phyloP scores from a whole-genome alignment of 2,329 filamentous ascomycete genomes.

The Aspergillus fructus region DNA sequence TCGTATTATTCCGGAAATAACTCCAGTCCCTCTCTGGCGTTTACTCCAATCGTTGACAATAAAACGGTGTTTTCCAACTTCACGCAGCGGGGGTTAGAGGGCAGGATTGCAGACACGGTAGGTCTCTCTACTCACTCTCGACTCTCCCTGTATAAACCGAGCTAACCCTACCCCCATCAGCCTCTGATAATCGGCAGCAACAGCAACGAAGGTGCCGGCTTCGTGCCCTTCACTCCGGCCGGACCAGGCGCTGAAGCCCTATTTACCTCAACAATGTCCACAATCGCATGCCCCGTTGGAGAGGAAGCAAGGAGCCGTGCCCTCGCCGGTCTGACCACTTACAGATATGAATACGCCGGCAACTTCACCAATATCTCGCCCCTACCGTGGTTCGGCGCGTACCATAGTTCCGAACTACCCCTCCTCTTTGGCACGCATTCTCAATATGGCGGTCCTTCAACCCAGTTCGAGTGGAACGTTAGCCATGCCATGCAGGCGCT shows the following conservation, averaged over 20 bases:
- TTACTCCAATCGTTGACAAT: not conserved
- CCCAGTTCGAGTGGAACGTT: not conserved
- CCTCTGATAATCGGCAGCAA: slow-evolving; percentile 2
- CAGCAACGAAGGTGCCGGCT: slow-evolving; percentile 9
- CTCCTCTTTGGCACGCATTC: slow-evolving; percentile 8
- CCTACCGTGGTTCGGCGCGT: slow-evolving; percentile 2
- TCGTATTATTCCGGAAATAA: not conserved
- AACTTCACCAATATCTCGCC: slow-evolving; percentile 10
- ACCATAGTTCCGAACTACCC: slow-evolving; percentile 3
- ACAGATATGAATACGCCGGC: slow-evolving; percentile 1
- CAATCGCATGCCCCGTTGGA: not conserved
- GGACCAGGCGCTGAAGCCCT: too few species aligned
- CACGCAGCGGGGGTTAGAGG: not conserved
- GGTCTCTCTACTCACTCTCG: too few species aligned
- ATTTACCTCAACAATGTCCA: not conserved
- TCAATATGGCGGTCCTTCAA: not conserved
- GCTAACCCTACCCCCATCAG: not conserved
- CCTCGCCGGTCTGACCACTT: not conserved
- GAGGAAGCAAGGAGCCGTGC: not conserved
- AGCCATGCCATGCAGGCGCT: not conserved
- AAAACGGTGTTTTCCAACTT: not conserved
- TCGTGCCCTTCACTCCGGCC: not conserved
- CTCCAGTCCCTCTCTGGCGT: not conserved
- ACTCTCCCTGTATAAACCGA: too few species aligned
- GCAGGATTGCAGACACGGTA: not conserved